Evolutionary conservation across 768 basidiomycete species (phyloP), one percentile per base, ranked within the genome.

Genomic region (Chalciporus sphaerocephalus): DNA sequence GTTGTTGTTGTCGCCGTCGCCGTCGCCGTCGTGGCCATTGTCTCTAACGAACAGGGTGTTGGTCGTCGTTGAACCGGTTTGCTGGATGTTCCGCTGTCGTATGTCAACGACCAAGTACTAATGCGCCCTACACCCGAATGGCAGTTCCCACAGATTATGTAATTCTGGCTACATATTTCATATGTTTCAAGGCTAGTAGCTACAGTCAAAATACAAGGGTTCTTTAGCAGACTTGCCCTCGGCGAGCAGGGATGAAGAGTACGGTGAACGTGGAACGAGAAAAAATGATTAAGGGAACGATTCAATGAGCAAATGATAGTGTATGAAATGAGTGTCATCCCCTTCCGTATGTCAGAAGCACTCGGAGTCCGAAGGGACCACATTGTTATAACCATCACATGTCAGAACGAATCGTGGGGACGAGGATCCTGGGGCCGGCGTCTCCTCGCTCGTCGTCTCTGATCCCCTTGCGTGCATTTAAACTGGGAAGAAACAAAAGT

Each of bases 1-100:
- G 73, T 64, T 16, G 72, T 67, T 61, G 61, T 39, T 1, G 52
- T 7, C 9, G 55, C 30, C 9, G 58, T 36, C 18, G 55, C 28
- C n/a, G 57, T 36, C 40, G 53, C 28, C 39, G 53, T 40, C 22
- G 56, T 45, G 39, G 58, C 58, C 58, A 61, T 59, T 36, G 53
- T 48, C 45, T 37, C n/a, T 17, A 16, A 42, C 38, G 50, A 32
- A 37, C 50, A 42, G 52, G 47, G 18, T 15, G 30, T n/a, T 33
- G 44, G 21, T 28, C 6, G 35, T 33, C 11, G 45, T 23, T 22
- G 47, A 35, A 42, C 30, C 41, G 37, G 40, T 17, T 21, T 40
- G 50, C 38, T 38, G 23, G 33, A 10, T 15, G 21, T 37, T 34
- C 13, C 36, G n/a, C 28, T 27, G 46, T 28, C 34, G 23, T 23